Conservation (phyloP, 2,329 filamentous ascomycete species). For the Magnaporthiopsis poae region DNA sequence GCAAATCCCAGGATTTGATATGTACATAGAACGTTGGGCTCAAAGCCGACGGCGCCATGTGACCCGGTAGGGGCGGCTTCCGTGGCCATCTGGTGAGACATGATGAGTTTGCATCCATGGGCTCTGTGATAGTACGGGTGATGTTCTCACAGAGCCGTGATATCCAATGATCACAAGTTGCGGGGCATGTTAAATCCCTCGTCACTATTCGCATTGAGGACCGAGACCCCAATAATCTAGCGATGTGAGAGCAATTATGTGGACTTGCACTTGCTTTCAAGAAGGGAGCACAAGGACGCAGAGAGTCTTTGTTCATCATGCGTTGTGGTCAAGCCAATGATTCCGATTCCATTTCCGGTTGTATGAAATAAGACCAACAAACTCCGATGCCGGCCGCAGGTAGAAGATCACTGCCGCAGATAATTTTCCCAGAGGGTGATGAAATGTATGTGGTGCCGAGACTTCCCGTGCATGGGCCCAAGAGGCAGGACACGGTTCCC, state of each 20-base stretch:
- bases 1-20: too few species aligned
- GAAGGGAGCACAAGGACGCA: not conserved
- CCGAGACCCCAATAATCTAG: not conserved
- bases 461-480: not conserved
- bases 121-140: not conserved
- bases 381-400: conserved; percentile 7
- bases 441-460: not conserved
- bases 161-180: too few species aligned
- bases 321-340: conserved; percentile 4
- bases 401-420: conserved; percentile 1
- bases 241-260: not conserved
- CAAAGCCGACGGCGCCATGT: too few species aligned
- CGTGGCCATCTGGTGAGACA: too few species aligned
- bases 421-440: not conserved
- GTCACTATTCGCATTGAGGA: not conserved
- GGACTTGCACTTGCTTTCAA: not conserved
- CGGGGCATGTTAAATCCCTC: too few species aligned
- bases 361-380: conserved; percentile 8
- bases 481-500: not conserved
- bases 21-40: too few species aligned
- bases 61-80: too few species aligned
- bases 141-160: too few species aligned
- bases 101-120: not conserved
- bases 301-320: not conserved
- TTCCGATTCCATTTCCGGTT: conserved; percentile 8